Base-by-base conservation (phyloP, 2,329 filamentous ascomycete genomes). In the Pseudocercospora ulei region DNA sequence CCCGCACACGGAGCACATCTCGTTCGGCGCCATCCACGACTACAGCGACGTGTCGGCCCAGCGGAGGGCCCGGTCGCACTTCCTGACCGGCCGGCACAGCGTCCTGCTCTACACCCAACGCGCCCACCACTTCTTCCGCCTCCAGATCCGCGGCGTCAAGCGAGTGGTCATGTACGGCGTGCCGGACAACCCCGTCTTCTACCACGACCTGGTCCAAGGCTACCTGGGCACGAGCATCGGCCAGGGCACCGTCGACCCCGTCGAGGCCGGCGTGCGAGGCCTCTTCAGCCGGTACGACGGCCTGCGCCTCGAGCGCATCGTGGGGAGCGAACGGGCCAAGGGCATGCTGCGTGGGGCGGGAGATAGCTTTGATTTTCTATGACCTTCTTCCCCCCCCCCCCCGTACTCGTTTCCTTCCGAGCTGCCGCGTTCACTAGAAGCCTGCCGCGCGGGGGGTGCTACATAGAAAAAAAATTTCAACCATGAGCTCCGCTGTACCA, bases 341-440 rank as follows among this genome's bases (percentile, higher is more conserved):
- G 82, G 77, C 59, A 90, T 98, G 85, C 67, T 95, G 40, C 79
- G 78, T 3, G 75, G 74, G 3, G 42, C 38, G 20, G 57, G 57
- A 9, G 88, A 96, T 72, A 90, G 83, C 1, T 98, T 96, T 73
- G 87, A 94, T 58, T 96, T 96, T 70, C 70, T 93, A 45, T 94
- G 39, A 44, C 9, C 16, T 3, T 13, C 24, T 5, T 7, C 24
- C 24, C 5, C n/a, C 24, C 24, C n/a, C n/a, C n/a, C n/a, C n/a
- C n/a, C n/a, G n/a, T n/a, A n/a, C n/a, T n/a, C n/a, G n/a, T n/a
- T n/a, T n/a, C n/a, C n/a, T n/a, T n/a, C n/a, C n/a, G n/a, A n/a
- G n/a, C n/a, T n/a, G n/a, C n/a, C n/a, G n/a, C n/a, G n/a, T n/a
- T n/a, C n/a, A n/a, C n/a, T n/a, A n/a, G n/a, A n/a, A n/a, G n/a